Conservation (phyloP, 495 filamentous ascomycete genomes). For the Tuber umbilicatum region DNA sequence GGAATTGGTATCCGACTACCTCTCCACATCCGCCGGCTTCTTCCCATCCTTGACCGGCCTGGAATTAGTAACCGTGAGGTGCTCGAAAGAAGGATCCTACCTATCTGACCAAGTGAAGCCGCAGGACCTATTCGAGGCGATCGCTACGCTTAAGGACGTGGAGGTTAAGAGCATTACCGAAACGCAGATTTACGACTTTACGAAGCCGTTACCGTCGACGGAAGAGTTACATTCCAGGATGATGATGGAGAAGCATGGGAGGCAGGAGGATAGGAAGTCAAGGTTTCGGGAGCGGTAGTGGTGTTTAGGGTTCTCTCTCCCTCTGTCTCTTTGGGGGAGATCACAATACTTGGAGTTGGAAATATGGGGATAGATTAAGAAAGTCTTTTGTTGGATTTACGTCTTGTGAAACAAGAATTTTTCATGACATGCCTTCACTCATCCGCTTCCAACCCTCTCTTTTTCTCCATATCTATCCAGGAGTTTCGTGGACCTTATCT, state of each 20-base stretch:
- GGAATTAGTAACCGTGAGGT: constrained; percentile 28
- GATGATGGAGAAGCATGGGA: constrained; percentile 32
- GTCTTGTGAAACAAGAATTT: neutral
- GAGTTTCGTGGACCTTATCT: neutral
- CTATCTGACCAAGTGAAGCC: constrained; percentile 19
- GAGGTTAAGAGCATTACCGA: constrained; percentile 33
- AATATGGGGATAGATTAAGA: neutral
- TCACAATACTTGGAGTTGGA: neutral
- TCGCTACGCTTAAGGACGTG: constrained; percentile 21
- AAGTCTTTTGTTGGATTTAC: neutral
- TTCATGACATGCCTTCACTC: neutral
- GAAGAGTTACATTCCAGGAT: constrained; percentile 27
- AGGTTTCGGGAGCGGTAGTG: constrained; percentile 27
- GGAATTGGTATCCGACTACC: constrained; percentile 22
- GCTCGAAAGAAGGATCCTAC: constrained; percentile 24
- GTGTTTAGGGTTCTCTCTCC: neutral
- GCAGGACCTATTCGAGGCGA: constrained; percentile 18
- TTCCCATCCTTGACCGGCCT: constrained; percentile 22
- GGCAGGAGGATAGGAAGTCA: constrained; percentile 28
- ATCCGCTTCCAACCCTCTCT: neutral
- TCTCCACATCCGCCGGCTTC: constrained; percentile 28
- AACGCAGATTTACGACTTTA: constrained; percentile 19
- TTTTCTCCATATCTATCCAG: neutral
- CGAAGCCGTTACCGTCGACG: constrained; percentile 12
- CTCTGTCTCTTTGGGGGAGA: neutral